Evolutionary conservation across 768 basidiomycete genomes (phyloP).

Genomic region (Trametes meyenii): DNA sequence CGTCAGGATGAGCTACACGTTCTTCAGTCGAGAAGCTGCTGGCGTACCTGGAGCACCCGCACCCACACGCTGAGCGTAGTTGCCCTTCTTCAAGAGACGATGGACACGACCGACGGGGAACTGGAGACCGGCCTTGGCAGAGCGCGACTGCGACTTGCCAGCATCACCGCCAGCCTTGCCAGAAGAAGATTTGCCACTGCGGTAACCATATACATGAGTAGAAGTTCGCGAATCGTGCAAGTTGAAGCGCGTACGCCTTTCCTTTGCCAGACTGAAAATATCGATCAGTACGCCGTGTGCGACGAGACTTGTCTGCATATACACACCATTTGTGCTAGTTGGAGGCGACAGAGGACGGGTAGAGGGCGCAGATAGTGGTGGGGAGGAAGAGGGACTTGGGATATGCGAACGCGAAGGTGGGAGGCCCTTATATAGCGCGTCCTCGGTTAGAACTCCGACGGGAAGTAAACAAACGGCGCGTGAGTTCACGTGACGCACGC

Average conservation of each 20-base stretch:
- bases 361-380: constrained; percentile 29
- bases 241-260: constrained; percentile 44
- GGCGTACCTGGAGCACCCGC: constrained; percentile 65
- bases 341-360: constrained; percentile 20
- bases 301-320: not conserved
- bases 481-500: constrained; percentile 29
- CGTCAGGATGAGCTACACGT: not conserved
- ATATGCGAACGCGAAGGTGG: constrained; percentile 27
- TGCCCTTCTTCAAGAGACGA: constrained; percentile 72
- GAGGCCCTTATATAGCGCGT: constrained; percentile 33
- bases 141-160: constrained; percentile 66
- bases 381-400: constrained; percentile 28
- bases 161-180: constrained; percentile 52
- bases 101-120: constrained; percentile 88
- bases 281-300: constrained; percentile 16
- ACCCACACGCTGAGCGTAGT: constrained; percentile 73
- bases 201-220: constrained; percentile 8
- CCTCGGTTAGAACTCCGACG: constrained; percentile 31
- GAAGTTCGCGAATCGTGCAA: not conserved
- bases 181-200: constrained; percentile 49
- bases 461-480: constrained; percentile 29
- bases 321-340: constrained; percentile 40
- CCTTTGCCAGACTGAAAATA: constrained; percentile 55
- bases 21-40: not conserved
- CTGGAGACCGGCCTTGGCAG: constrained; percentile 62